Evolutionary conservation across 1,284 basidiomycete genomes (phyloP), one percentile per base, ranked within the genome.

Genomic region (Athelia sp.): DNA sequence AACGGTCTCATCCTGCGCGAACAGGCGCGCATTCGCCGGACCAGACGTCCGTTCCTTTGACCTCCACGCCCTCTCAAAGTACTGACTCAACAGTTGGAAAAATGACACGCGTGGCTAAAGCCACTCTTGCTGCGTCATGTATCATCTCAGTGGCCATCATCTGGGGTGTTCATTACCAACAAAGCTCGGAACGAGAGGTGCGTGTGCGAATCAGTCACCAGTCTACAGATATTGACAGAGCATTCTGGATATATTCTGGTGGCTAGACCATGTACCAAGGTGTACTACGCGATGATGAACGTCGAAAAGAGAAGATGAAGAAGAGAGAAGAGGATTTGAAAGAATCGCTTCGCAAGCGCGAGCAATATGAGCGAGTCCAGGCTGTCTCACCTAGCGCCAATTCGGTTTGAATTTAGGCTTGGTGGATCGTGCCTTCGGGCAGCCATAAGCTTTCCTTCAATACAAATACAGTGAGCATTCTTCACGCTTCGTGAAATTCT

Each of bases 91-190:
- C 23, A 26, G 43, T 48, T 46, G 48, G 35, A 49, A 22, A 34
- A 2, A 90, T 91, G 82, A 89, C 90, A 50, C 74, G 81, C 50
- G 75, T 77, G 46, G 89, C 95, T 19, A 93, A 91, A 66, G 67
- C 78, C 38, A 91, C 93, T 3, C 76, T 98, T 24, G 69, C 73
- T 26, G 77, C 73, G n/a, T 84, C 93, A 3, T 67, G 91, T 46
- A 58, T 81, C 8, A 66, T 89, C 47, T 83, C 89, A 13, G 76
- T 76, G 1, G 67, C 82, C 26, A 91, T 89, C 4, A 84, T 99
- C 60, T 95, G 86, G 82, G 92, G 84, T 18, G 96, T 99, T 4
- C 96, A 98, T 65, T 89, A 79, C 60, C 79, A 96, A 54, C 96
- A 99, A 67, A 73, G 80, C 40, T 78, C 82, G 59, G 95, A 99